A percentile compares a stretch with the other conserved stretches of the same genome.
phyloP scores from a whole-genome alignment of 768 basidiomycete genomes.

The Tylopilus felleus region DNA sequence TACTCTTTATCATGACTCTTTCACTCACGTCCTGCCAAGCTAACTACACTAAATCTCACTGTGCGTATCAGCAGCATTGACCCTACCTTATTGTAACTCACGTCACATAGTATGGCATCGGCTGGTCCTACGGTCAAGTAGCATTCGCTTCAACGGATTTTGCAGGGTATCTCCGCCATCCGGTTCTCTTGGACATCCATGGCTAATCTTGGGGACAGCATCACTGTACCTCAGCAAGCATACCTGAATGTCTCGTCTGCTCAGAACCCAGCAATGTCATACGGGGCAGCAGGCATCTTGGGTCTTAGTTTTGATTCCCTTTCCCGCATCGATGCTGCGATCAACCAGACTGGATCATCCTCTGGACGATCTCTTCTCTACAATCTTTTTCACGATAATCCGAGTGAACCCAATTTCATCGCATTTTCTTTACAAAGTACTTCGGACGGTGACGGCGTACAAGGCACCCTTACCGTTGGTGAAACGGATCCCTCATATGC shows the following conservation, averaged over 20 bases:
- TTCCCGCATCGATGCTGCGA: constrained; percentile 61
- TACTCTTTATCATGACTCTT: neutral
- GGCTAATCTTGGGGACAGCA: constrained; percentile 36
- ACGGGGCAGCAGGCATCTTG: constrained; percentile 67
- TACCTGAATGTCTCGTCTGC: constrained; percentile 61
- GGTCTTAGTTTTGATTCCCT: constrained; percentile 79
- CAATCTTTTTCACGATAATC: constrained; percentile 71
- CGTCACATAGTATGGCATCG: constrained; percentile 65
- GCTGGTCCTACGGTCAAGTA: constrained; percentile 70
- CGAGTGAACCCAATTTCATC: constrained; percentile 73
- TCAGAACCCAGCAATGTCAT: constrained; percentile 69
- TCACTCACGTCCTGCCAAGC: constrained; percentile 30
- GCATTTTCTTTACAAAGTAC: constrained; percentile 70
- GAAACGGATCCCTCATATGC: constrained; percentile 65
- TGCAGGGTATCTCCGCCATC: constrained; percentile 51
- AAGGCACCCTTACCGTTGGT: constrained; percentile 73
- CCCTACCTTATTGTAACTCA: neutral
- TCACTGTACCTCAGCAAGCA: constrained; percentile 66
- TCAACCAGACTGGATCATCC: constrained; percentile 56
- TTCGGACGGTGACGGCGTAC: constrained; percentile 49
- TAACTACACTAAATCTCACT: constrained; percentile 55
- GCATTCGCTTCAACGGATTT: constrained; percentile 62
- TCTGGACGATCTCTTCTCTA: constrained; percentile 69
- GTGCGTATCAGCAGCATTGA: constrained; percentile 33
- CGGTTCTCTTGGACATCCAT: constrained; percentile 1